Base-by-base conservation (phyloP, 768 basidiomycete genomes). In the Collybiopsis luxurians region DNA sequence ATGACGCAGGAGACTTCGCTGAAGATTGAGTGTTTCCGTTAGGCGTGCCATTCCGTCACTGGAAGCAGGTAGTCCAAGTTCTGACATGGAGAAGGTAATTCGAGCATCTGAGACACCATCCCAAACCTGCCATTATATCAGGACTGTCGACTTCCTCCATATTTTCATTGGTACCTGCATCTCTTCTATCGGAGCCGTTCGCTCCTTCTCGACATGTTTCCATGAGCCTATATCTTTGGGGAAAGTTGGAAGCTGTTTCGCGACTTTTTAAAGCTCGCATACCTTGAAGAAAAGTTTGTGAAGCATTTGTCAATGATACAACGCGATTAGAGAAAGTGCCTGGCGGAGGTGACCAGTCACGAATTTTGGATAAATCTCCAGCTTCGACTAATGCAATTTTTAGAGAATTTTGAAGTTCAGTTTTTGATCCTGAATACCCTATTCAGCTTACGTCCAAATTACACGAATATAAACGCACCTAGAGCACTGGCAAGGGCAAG, bases 21-120 rank as follows among this genome's bases (percentile, higher is more conserved):
- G 97, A 1, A 99, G 78, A 66, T 98, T 98, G 44, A 94, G 75
- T 65, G 95, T 98, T 71, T 99, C 97, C 0, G 88, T 93, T 64
- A 98, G 74, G 23, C 84, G 85, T 15, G 94, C 86, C 89, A 98
- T 92, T 56, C 70, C 75, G 57, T 68, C 65, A 17, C 56, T 52
- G 19, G 63, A 59, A 39, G 59, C 51, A 46, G 68, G 56, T 53
- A 70, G 58, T 19, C 69, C 72, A 21, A 83, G 57, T 21, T 85
- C 81, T 1, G 80, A 72, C 0, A 87, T 77, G 39, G 79, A 76
- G 64, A 95, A 95, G 6, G 75, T 75, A 51, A 95, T 86, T 15
- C 90, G 81, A 7, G 93, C 87, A 62, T 87, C 84, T 1, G 91
- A 90, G 39, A 95, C 61, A 1, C 94, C 94, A 67, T 97, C 95